phyloP scores from a whole-genome alignment of 2,329 filamentous ascomycete species.

The Ophidiomyces ophidiicola region DNA sequence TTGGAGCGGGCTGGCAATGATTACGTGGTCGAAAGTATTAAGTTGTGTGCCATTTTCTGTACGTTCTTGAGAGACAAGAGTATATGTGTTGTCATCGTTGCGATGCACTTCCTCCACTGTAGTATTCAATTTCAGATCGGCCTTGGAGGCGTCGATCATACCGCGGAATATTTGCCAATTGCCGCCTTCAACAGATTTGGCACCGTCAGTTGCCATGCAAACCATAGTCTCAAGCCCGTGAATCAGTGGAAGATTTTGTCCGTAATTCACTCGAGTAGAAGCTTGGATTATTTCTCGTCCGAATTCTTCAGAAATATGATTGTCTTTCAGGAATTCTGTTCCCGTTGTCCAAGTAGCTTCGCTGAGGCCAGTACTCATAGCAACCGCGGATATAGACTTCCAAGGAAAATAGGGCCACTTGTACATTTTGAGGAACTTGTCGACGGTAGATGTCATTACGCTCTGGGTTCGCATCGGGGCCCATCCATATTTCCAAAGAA shows the following conservation, averaged over 20 bases:
- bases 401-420: slow-evolving; percentile 75
- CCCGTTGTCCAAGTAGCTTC: slow-evolving; percentile 59
- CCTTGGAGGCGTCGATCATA: slow-evolving; percentile 57
- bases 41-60: slow-evolving; percentile 16
- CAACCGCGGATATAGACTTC: slow-evolving; percentile 56
- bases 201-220: slow-evolving; percentile 78
- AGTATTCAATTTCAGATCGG: slow-evolving; percentile 53
- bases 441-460: slow-evolving; percentile 59
- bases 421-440: slow-evolving; percentile 68
- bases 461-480: slow-evolving; percentile 62
- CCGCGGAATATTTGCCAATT: slow-evolving; percentile 91
- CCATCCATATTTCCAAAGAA: slow-evolving; percentile 75
- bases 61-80: slow-evolving; percentile 29
- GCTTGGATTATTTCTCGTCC: slow-evolving; percentile 76
- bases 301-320: slow-evolving; percentile 56
- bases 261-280: slow-evolving; percentile 87
- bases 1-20: slow-evolving; percentile 75
- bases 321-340: slow-evolving; percentile 54
- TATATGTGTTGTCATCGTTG: slow-evolving; percentile 31
- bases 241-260: slow-evolving; percentile 71
- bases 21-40: slow-evolving; percentile 57
- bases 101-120: slow-evolving; percentile 49
- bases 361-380: slow-evolving; percentile 54
- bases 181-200: slow-evolving; percentile 64
- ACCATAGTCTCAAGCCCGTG: slow-evolving; percentile 87